phyloP scores from a whole-genome alignment of 495 filamentous ascomycete genomes.

The Hypoxylon fuscum region DNA sequence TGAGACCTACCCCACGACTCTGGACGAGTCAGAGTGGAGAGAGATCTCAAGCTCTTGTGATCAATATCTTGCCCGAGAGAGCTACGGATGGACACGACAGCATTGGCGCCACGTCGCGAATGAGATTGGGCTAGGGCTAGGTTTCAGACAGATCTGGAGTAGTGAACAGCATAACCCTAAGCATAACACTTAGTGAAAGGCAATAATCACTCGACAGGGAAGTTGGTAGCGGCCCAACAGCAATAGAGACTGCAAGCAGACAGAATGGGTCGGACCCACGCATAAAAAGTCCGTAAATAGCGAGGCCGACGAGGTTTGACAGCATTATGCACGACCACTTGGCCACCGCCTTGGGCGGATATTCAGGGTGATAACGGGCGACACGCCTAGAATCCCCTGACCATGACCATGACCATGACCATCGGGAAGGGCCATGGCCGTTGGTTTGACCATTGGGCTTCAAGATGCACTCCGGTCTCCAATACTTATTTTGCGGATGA shows the following conservation, averaged over 20 bases:
- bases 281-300: constrained; percentile 23
- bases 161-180: constrained; percentile 42
- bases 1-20: constrained; percentile 42
- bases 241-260: constrained; percentile 25
- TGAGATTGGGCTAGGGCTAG: constrained; percentile 47
- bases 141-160: constrained; percentile 41
- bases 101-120: constrained; percentile 64
- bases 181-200: constrained; percentile 39
- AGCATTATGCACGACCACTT: constrained; percentile 41
- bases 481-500: constrained; percentile 25
- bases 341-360: constrained; percentile 16
- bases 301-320: constrained; percentile 31
- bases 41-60: constrained; percentile 54
- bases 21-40: constrained; percentile 44
- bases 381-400: not conserved
- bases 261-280: constrained; percentile 36
- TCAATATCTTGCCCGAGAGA: constrained; percentile 50
- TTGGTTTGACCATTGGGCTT: constrained; percentile 22
- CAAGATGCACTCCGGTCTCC: constrained; percentile 22
- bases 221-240: constrained; percentile 44
- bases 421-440: not conserved
- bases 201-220: constrained; percentile 45
- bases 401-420: not conserved
- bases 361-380: constrained; percentile 16
- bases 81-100: constrained; percentile 50